These are phyloP conservation scores for Paratinospora sagittata DNA, from an alignment of 164 flowering plant genomes.

Conservation along the genomic window DNA sequence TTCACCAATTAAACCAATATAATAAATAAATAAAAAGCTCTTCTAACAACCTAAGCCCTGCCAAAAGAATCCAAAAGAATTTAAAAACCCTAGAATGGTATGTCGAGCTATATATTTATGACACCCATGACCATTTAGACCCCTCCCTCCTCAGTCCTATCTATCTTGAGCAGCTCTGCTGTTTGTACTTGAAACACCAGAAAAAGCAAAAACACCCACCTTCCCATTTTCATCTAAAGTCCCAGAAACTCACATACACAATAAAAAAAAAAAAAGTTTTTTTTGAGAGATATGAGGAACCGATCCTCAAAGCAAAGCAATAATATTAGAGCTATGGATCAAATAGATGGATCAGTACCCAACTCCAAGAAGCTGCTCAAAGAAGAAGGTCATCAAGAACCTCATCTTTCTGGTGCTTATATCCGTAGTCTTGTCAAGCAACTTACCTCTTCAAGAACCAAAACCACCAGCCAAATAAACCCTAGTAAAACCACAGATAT, in stretches of 20 bases:
- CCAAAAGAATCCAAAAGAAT: conserved; percentile 21
- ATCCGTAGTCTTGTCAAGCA: conserved; percentile 85
- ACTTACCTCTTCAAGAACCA: conserved; percentile 60
- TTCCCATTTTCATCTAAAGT: conserved; percentile 8
- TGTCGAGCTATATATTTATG: conserved; percentile 35
- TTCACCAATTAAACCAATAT: no score
- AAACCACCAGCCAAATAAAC: conserved; percentile 29
- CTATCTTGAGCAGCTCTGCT: conserved; percentile 27
- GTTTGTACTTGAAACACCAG: conserved; percentile 30
- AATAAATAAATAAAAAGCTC: no score
- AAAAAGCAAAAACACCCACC: conserved; percentile 18
- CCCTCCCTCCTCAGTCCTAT: no score
- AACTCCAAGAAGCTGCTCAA: conserved; percentile 21
- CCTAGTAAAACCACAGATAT: conserved; percentile 18
- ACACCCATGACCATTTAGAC: conserved; percentile 20
- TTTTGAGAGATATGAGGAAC: conserved; percentile 24
- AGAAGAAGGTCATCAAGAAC: conserved; percentile 23
- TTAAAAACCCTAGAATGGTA: conserved; percentile 22
- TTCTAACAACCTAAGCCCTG: conserved; percentile 25
- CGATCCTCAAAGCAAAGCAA: conserved; percentile 24
- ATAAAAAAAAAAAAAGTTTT: neutral
- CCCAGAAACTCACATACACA: neutral
- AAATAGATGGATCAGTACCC: conserved; percentile 5
- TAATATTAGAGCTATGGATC: conserved; percentile 19
- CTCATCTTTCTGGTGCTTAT: conserved; percentile 74